Conservation (phyloP, 129 eudicot genomes). For the Deinandra increscens region DNA sequence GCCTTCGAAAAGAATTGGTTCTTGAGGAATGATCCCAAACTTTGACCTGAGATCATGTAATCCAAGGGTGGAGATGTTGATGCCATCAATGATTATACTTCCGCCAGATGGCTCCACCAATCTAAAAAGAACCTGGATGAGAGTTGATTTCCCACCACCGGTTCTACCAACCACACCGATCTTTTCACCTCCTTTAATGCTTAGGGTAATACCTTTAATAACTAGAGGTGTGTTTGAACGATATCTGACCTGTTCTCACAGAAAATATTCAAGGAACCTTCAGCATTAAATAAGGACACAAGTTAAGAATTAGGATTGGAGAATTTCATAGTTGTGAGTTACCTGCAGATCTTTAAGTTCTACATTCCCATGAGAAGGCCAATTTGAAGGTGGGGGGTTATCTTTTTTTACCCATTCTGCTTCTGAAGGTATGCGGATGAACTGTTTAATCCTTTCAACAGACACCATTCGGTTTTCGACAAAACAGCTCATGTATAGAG, state of each 20-base stretch:
- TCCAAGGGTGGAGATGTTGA: slow-evolving; percentile 64
- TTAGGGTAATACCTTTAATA: slow-evolving; percentile 57
- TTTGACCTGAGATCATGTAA: slow-evolving; percentile 84
- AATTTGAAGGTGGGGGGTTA: slow-evolving; percentile 53
- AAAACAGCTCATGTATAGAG: slow-evolving; percentile 69
- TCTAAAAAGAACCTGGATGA: slow-evolving; percentile 73
- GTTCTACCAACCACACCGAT: slow-evolving; percentile 92
- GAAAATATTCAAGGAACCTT: slow-evolving; percentile 1
- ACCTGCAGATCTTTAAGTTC: slow-evolving; percentile 82
- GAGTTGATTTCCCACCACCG: slow-evolving; percentile 85
- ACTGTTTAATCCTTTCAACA: slow-evolving; percentile 90
- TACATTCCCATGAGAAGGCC: slow-evolving; percentile 84
- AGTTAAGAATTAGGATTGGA: background rate
- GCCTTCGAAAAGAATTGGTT: slow-evolving; percentile 79
- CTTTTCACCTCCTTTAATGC: slow-evolving; percentile 72
- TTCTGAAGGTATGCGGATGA: slow-evolving; percentile 73
- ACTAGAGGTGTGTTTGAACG: slow-evolving; percentile 65
- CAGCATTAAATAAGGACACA: background rate
- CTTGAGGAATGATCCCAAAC: slow-evolving; percentile 92
- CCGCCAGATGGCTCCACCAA: slow-evolving; percentile 79
- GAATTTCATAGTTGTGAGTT: background rate
- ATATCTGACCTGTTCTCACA: slow-evolving; percentile 59
- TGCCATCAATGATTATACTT: slow-evolving; percentile 58
- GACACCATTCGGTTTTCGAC: slow-evolving; percentile 92
- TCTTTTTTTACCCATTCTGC: slow-evolving; percentile 73